phyloP scores from a whole-genome alignment of 306 rosid genomes.

The Dicorynia guianensis region DNA sequence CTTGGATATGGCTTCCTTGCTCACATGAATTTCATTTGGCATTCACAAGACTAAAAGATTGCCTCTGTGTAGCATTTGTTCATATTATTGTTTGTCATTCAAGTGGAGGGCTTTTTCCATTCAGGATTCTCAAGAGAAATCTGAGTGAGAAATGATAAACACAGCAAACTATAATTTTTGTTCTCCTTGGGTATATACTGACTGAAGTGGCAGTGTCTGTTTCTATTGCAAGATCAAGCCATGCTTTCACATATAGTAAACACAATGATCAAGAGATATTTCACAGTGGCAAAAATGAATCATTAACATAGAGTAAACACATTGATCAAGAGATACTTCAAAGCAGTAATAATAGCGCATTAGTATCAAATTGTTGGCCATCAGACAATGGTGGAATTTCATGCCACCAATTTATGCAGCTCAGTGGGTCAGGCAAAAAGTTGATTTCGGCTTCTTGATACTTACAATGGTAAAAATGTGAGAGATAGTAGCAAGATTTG shows the following conservation, averaged over 20 bases:
- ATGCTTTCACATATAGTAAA: neutral
- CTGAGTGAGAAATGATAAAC: neutral
- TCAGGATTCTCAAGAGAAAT: too few species aligned
- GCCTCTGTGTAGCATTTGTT: too few species aligned
- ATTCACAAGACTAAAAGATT: too few species aligned
- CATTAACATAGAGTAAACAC: neutral
- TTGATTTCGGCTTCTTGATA: conserved; percentile 15
- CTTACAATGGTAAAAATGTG: conserved; percentile 8
- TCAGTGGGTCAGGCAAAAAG: conserved; percentile 21
- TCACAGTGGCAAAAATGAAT: neutral
- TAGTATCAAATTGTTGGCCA: conserved; percentile 1
- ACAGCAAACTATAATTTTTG: neutral
- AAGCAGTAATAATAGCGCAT: neutral
- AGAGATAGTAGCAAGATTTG: conserved; percentile 20
- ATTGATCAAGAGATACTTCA: conserved; percentile 12
- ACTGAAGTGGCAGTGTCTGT: neutral
- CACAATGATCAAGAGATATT: conserved; percentile 7
- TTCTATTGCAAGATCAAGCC: conserved; percentile 16
- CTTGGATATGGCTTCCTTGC: neutral
- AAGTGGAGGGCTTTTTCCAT: too few species aligned
- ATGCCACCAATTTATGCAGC: neutral
- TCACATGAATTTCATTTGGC: too few species aligned
- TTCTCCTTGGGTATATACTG: neutral
- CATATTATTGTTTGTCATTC: too few species aligned
- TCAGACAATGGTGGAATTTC: conserved; percentile 11